Conservation (phyloP, 352 stramenopile species). For the Peronospora destructor region DNA sequence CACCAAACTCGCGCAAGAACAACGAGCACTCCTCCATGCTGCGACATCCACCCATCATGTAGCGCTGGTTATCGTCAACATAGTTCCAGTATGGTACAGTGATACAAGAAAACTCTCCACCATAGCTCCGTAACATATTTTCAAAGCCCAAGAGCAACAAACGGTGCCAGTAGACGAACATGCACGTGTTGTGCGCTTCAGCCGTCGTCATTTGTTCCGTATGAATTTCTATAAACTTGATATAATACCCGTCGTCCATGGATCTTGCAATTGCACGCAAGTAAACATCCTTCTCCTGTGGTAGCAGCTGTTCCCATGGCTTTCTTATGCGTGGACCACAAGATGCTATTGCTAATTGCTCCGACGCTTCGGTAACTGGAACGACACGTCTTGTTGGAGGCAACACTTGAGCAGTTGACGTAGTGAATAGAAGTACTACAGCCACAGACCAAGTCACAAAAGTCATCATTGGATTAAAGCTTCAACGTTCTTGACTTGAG, state of each 20-base stretch:
- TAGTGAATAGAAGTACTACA: constrained; percentile 5
- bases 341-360: constrained; percentile 20
- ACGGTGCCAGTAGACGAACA: constrained; percentile 87
- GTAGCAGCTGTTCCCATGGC: constrained; percentile 59
- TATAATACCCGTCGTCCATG: constrained; percentile 81
- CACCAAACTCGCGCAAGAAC: constrained; percentile 65
- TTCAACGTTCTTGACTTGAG: constrained; percentile 1
- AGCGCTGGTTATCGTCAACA: constrained; percentile 70
- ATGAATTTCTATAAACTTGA: constrained; percentile 85
- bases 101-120: constrained; percentile 74
- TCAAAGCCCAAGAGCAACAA: constrained; percentile 75
- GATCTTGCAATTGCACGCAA: constrained; percentile 55
- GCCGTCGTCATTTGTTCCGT: constrained; percentile 74
- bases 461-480: constrained; percentile 13
- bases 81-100: constrained; percentile 87
- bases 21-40: constrained; percentile 72
- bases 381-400: neutral
- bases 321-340: constrained; percentile 73
- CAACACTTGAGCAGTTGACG: constrained; percentile 16
- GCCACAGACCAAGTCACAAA: constrained; percentile 3
- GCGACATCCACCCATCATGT: constrained; percentile 44
- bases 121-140: constrained; percentile 79
- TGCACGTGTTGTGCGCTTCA: constrained; percentile 81
- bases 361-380: constrained; percentile 19
- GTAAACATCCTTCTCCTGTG: constrained; percentile 65